phyloP scores from a whole-genome alignment of 2,329 filamentous ascomycete species.

The Dryadomyces quercivorus region DNA sequence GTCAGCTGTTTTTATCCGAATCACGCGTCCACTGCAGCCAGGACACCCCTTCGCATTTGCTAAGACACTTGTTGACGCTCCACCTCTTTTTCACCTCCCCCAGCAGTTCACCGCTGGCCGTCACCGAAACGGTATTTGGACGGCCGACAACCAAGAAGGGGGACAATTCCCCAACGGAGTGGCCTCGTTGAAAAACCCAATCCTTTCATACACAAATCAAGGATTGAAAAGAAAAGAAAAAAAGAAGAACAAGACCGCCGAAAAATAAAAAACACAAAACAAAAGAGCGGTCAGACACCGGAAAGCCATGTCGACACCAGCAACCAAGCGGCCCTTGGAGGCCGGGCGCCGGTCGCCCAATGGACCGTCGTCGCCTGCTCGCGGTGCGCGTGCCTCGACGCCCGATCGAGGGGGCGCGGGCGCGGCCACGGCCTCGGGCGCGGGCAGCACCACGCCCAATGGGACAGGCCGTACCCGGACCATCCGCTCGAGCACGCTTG shows the following conservation, averaged over 20 bases:
- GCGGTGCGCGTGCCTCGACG: not conserved
- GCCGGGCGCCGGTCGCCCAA: conserved; percentile 24
- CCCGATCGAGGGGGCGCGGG: conserved; percentile 10
- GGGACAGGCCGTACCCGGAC: conserved; percentile 48
- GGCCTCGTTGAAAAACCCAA: no score
- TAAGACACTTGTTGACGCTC: not conserved
- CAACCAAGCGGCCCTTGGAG: conserved; percentile 39
- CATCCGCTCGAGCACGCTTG: conserved; percentile 49
- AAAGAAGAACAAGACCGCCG: no score
- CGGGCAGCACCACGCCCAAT: conserved; percentile 23
- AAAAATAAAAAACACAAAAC: not conserved
- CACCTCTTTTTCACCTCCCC: no score
- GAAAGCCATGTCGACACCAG: conserved; percentile 33
- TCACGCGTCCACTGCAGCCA: not conserved
- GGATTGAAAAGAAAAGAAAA: no score
- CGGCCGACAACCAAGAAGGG: no score
- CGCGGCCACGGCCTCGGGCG: conserved; percentile 16
- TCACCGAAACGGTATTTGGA: no score
- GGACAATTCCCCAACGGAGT: no score
- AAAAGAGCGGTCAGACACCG: not conserved
- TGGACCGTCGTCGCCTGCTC: not conserved
- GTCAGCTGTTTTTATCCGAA: not conserved
- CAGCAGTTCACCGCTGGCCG: no score
- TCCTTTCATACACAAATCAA: no score
- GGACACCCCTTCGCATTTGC: no score